Evolutionary conservation across 345 rosid species (phyloP).

Genomic region (Hypericum androsaemum): DNA sequence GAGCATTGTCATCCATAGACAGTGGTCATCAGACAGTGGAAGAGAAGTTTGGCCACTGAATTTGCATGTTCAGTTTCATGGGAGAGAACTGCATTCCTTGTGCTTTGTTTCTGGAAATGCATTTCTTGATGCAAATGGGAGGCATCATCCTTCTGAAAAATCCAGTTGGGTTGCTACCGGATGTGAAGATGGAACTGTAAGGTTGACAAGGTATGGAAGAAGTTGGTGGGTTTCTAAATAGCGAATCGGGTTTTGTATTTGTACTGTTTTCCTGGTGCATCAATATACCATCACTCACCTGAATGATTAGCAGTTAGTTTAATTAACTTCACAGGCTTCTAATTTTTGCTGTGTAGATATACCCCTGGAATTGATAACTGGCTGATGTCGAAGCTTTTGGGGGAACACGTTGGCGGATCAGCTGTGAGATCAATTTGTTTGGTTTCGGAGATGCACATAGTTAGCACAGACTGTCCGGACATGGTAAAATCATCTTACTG

Average conservation of each 20-base stretch:
- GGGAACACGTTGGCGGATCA: constrained; percentile 97
- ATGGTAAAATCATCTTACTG: constrained; percentile 15
- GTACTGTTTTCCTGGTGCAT: not conserved
- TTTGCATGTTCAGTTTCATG: constrained; percentile 84
- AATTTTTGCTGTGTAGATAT: constrained; percentile 36
- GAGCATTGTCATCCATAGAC: constrained; percentile 60
- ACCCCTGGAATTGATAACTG: constrained; percentile 45
- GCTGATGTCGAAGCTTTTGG: constrained; percentile 72
- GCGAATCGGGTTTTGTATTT: not conserved
- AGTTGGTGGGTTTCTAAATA: not conserved
- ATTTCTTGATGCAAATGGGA: constrained; percentile 22
- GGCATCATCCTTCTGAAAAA: constrained; percentile 20
- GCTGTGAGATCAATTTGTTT: constrained; percentile 86
- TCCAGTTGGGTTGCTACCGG: constrained; percentile 92
- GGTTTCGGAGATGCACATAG: constrained; percentile 40
- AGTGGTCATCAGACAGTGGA: constrained; percentile 38
- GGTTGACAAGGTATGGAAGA: constrained; percentile 64
- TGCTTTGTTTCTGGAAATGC: constrained; percentile 51
- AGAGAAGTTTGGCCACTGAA: constrained; percentile 52
- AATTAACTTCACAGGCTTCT: constrained; percentile 3
- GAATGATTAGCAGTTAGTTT: not conserved
- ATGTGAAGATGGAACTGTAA: constrained; percentile 96
- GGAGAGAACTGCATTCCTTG: constrained; percentile 86
- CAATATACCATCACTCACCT: not conserved
- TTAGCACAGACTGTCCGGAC: constrained; percentile 34